These are phyloP conservation scores for Sonneratia alba DNA, from an alignment of 345 rosid genomes.

Conservation along the genomic window DNA sequence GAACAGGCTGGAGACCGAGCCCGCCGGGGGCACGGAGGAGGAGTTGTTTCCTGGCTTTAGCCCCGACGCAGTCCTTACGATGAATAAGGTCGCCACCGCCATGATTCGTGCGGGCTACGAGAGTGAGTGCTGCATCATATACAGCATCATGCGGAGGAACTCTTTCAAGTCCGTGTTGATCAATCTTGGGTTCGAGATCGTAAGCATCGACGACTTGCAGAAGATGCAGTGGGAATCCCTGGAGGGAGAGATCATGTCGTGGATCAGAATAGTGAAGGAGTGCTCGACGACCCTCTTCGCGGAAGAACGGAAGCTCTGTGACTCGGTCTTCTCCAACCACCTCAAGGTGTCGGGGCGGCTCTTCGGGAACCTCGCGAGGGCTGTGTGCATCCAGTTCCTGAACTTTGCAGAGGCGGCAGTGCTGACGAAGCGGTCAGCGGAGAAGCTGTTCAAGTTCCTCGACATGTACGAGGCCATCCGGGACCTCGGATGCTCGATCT, in stretches of 20 bases:
- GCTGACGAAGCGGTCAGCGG: constrained; percentile 51
- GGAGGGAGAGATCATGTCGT: constrained; percentile 54
- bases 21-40: constrained; percentile 5
- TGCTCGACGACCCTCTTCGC: constrained; percentile 36
- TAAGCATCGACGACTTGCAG: constrained; percentile 66
- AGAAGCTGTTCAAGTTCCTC: constrained; percentile 69
- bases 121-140: constrained; percentile 49
- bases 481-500: constrained; percentile 30
- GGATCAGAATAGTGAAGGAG: constrained; percentile 47
- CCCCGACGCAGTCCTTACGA: constrained; percentile 24
- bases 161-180: constrained; percentile 40
- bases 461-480: constrained; percentile 70
- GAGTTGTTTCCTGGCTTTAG: constrained; percentile 40
- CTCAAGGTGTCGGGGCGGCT: constrained; percentile 23
- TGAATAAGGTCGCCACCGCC: constrained; percentile 44
- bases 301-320: constrained; percentile 39
- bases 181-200: constrained; percentile 44
- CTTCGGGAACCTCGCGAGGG: constrained; percentile 36
- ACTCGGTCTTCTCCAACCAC: constrained; percentile 27
- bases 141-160: constrained; percentile 36
- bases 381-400: constrained; percentile 42
- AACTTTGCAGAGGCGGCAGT: constrained; percentile 57
- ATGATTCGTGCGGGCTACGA: constrained; percentile 70
- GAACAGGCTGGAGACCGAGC: background rate
- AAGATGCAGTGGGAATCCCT: constrained; percentile 62